phyloP scores from a whole-genome alignment of 2,329 filamentous ascomycete genomes.

The Cryphonectria radicalis region DNA sequence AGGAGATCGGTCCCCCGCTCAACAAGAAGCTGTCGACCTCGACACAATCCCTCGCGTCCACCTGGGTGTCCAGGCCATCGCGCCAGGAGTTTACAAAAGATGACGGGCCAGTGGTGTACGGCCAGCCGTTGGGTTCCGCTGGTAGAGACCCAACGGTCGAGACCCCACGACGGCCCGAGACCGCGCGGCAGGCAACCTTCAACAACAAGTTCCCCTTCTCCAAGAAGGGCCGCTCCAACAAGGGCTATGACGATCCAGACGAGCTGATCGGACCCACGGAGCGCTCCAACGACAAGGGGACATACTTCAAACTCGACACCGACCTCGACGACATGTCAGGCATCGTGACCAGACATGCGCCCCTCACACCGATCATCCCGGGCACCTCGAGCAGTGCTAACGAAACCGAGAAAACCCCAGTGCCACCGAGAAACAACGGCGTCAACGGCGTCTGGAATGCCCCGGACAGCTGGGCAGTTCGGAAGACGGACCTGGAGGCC shows the following conservation, averaged over 20 bases:
- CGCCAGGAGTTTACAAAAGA: constrained; percentile 50
- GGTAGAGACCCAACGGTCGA: constrained; percentile 15
- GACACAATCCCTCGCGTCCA: constrained; percentile 54
- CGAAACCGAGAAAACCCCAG: constrained; percentile 48
- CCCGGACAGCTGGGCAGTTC: constrained; percentile 95
- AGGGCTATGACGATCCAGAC: constrained; percentile 56
- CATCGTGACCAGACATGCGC: constrained; percentile 74
- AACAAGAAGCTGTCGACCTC: constrained; percentile 56
- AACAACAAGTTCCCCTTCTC: constrained; percentile 68
- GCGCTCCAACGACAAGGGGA: constrained; percentile 53
- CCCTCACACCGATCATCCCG: constrained; percentile 72
- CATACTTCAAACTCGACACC: constrained; percentile 80
- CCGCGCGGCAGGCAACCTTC: constrained; percentile 55
- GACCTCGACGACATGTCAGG: constrained; percentile 91
- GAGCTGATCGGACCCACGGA: constrained; percentile 66
- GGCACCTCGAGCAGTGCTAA: constrained; percentile 45
- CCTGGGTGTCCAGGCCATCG: constrained; percentile 45
- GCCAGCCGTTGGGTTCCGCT: constrained; percentile 32
- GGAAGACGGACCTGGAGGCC: constrained; percentile 70
- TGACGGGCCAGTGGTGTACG: constrained; percentile 35
- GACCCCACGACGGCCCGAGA: constrained; percentile 30
- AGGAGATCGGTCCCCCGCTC: constrained; percentile 50
- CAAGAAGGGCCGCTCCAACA: constrained; percentile 56
- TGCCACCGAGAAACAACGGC: constrained; percentile 35
- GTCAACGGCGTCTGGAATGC: constrained; percentile 79